Evolutionary conservation across 2,329 filamentous ascomycete species (phyloP).

Genomic region (Davidsoniella neocaledoniae): DNA sequence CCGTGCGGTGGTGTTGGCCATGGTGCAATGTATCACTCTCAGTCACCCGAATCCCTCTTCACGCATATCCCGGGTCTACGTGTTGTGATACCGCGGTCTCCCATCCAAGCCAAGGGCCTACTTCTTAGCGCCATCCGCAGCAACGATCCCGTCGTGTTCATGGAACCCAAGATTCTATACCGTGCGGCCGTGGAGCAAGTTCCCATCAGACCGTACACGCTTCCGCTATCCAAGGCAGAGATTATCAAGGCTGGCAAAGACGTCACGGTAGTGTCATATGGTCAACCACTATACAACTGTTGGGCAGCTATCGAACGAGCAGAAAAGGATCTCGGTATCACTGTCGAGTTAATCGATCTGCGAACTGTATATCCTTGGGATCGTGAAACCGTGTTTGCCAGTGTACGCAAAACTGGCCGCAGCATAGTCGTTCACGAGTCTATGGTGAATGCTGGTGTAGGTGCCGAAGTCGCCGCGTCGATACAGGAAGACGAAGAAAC

Average conservation of each 20-base stretch:
- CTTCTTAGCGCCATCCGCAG: constrained; percentile 58
- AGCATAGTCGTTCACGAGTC: constrained; percentile 84
- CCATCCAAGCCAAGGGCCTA: constrained; percentile 75
- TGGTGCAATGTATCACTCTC: constrained; percentile 73
- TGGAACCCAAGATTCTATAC: constrained; percentile 90
- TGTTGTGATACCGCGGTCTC: constrained; percentile 74
- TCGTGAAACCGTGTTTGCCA: constrained; percentile 59
- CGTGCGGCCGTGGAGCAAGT: constrained; percentile 85
- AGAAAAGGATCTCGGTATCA: constrained; percentile 58
- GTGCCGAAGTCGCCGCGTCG: constrained; percentile 74
- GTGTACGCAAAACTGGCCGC: constrained; percentile 72
- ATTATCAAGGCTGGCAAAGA: constrained; percentile 64
- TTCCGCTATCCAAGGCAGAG: constrained; percentile 76
- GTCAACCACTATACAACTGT: constrained; percentile 76
- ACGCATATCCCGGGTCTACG: constrained; percentile 72
- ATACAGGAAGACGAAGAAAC: constrained; percentile 64
- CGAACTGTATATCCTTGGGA: constrained; percentile 89
- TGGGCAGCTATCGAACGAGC: constrained; percentile 58
- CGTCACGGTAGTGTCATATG: constrained; percentile 74
- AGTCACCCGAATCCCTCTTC: constrained; percentile 78
- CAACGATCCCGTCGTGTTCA: constrained; percentile 79
- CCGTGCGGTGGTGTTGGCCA: constrained; percentile 81
- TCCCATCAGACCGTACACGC: constrained; percentile 60
- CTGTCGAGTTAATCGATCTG: constrained; percentile 72
- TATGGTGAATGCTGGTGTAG: constrained; percentile 78